A percentile compares a stretch with the other conserved stretches of the same genome.
These are phyloP conservation scores for Microcera coccophila DNA, from an alignment of 2,329 filamentous ascomycete genomes.

Conservation along the genomic window DNA sequence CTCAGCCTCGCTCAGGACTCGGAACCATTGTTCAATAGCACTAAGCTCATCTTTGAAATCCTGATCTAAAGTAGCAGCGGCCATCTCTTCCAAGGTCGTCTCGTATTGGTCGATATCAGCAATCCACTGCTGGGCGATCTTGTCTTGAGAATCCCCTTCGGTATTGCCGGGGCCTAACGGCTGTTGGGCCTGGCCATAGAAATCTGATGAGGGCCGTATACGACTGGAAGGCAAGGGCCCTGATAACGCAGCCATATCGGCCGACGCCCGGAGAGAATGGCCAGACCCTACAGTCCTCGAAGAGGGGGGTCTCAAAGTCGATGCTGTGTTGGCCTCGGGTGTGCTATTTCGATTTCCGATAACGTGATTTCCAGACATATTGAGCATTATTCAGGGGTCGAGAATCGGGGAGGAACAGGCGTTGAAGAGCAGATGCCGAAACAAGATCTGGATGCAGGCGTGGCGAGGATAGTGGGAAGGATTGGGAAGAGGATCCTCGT, in stretches of 20 bases:
- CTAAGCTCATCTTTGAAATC: constrained; percentile 99
- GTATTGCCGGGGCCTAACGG: constrained; percentile 62
- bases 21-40: constrained; percentile 99
- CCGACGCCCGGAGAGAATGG: constrained; percentile 87
- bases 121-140: constrained; percentile 96
- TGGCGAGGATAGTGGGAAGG: constrained; percentile 14
- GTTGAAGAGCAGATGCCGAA: constrained; percentile 6
- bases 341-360: constrained; percentile 94
- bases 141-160: constrained; percentile 81
- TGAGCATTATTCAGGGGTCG: constrained; percentile 43
- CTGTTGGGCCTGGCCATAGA: constrained; percentile 76
- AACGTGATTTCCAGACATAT: constrained; percentile 65
- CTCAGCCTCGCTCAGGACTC: constrained; percentile 93
- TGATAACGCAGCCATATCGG: constrained; percentile 86
- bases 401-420: constrained; percentile 9
- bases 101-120: constrained; percentile 99
- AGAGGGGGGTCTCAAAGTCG: constrained; percentile 76
- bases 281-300: constrained; percentile 73
- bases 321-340: constrained; percentile 79
- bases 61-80: constrained; percentile 94
- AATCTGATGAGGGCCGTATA: constrained; percentile 91
- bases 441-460: constrained; percentile 15
- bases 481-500: constrained; percentile 10
- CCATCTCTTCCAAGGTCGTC: constrained; percentile 98
- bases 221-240: constrained; percentile 65